Conservation (phyloP, 1,284 basidiomycete species). For the Ganoderma multipileum region DNA sequence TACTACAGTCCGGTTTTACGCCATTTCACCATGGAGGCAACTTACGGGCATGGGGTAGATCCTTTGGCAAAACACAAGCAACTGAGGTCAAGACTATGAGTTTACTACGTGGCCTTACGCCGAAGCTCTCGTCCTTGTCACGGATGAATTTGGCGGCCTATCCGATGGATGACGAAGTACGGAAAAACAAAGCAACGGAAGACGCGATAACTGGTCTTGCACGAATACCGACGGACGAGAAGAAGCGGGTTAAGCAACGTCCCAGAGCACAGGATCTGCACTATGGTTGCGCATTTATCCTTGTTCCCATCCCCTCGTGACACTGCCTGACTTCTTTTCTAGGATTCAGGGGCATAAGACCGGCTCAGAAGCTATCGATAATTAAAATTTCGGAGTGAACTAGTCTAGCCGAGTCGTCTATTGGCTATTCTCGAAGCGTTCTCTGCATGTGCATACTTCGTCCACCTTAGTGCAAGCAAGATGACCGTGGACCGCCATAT, state of each 20-base stretch:
- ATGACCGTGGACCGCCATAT: too few relatives aligned
- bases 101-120: not conserved
- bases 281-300: not conserved
- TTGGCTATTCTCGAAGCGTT: not conserved
- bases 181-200: not conserved
- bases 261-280: not conserved
- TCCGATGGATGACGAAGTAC: not conserved
- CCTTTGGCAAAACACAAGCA: not conserved
- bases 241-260: not conserved
- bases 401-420: not conserved
- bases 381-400: not conserved
- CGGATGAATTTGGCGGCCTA: not conserved
- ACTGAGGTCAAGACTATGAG: not conserved
- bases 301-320: not conserved
- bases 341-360: not conserved
- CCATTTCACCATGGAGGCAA: too few relatives aligned
- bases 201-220: not conserved
- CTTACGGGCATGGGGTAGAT: too few relatives aligned
- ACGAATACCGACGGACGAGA: not conserved
- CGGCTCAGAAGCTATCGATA: not conserved
- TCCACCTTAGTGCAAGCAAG: too few relatives aligned
- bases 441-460: too few relatives aligned
- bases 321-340: not conserved
- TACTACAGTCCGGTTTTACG: too few relatives aligned
- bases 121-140: not conserved